Conservation (phyloP, 2,329 filamentous ascomycete species). For the Cercospora sesami region DNA sequence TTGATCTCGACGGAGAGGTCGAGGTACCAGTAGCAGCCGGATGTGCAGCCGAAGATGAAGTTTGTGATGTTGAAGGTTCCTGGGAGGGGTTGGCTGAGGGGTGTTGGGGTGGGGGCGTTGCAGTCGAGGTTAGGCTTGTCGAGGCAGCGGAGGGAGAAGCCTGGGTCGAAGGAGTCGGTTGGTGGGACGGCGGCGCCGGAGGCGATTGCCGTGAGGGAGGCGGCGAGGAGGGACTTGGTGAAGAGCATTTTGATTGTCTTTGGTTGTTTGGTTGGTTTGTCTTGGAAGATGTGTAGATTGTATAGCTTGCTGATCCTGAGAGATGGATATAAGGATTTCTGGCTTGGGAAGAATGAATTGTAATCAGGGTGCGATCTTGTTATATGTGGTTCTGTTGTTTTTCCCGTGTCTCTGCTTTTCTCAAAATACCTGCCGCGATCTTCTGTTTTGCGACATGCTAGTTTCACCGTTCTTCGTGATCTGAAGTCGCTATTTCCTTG, state of each 20-base stretch:
- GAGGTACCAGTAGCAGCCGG: conserved; percentile 25
- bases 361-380: background rate
- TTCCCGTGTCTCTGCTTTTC: background rate
- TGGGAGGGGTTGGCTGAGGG: background rate
- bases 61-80: conserved; percentile 27
- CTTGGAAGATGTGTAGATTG: background rate
- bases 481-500: background rate
- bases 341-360: background rate
- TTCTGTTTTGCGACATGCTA: background rate
- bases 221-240: conserved; percentile 23
- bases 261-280: background rate
- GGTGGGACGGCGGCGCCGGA: conserved; percentile 14
- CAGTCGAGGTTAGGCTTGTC: conserved; percentile 4
- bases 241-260: conserved; percentile 23
- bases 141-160: conserved; percentile 1
- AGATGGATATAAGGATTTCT: background rate
- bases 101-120: background rate
- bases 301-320: background rate
- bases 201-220: conserved; percentile 25
- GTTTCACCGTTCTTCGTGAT: background rate
- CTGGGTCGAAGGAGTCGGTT: background rate
- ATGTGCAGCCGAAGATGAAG: conserved; percentile 32
- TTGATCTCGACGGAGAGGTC: background rate
- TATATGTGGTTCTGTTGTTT: background rate
- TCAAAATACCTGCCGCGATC: background rate